These are phyloP conservation scores for Echites panduratus DNA, from an alignment of 257 asterid genomes.

Conservation along the genomic window DNA sequence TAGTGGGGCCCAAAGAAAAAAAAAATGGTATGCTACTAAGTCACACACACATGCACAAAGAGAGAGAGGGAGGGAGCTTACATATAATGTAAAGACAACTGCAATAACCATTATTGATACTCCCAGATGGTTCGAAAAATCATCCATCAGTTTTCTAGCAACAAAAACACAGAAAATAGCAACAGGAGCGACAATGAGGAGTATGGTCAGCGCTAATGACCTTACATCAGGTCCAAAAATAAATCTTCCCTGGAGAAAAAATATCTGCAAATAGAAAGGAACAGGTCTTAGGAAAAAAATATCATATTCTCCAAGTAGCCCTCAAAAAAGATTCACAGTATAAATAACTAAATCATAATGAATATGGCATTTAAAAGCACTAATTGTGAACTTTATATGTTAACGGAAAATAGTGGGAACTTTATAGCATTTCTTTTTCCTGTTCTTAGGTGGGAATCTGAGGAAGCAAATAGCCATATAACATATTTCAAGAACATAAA, in stretches of 20 bases:
- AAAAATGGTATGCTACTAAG: not conserved
- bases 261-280: slow-evolving; percentile 53
- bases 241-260: slow-evolving; percentile 81
- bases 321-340: not conserved
- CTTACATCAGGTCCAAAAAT: slow-evolving; percentile 93
- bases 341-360: not conserved
- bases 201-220: slow-evolving; percentile 72
- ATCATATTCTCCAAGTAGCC: not conserved
- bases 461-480: not conserved
- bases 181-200: slow-evolving; percentile 83
- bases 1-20: not conserved
- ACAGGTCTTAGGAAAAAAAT: not conserved
- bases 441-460: not conserved
- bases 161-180: slow-evolving; percentile 78
- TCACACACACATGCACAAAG: not conserved
- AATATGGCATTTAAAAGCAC: not conserved
- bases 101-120: slow-evolving; percentile 69
- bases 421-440: not conserved
- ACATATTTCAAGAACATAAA: not conserved
- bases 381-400: not conserved
- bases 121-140: slow-evolving; percentile 62
- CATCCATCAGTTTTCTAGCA: slow-evolving; percentile 76
- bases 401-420: not conserved
- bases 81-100: slow-evolving; percentile 63
- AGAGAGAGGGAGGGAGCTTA: slow-evolving; percentile 35